Conservation (phyloP, 768 basidiomycete genomes). For the Mycena galopus region DNA sequence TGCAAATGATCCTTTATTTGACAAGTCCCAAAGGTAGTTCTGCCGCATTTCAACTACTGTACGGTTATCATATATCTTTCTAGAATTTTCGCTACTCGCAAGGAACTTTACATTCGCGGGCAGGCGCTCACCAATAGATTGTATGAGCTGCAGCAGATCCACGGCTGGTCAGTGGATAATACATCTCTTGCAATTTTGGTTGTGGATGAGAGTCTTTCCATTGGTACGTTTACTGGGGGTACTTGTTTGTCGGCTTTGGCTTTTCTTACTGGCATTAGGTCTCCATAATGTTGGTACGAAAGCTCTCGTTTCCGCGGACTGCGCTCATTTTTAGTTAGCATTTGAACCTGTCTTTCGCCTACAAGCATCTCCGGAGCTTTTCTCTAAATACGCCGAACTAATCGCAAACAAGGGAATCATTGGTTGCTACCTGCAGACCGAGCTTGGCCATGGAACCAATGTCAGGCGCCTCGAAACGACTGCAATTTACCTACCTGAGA, state of each 20-base stretch:
- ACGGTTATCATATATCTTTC: not conserved
- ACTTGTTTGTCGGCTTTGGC: not conserved
- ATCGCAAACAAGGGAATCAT: conserved; percentile 69
- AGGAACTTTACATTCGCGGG: conserved; percentile 68
- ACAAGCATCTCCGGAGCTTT: conserved; percentile 69
- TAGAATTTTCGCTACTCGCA: conserved; percentile 71
- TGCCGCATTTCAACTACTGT: not conserved
- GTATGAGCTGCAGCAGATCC: conserved; percentile 67
- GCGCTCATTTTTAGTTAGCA: conserved; percentile 46
- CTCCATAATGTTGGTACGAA: conserved; percentile 54
- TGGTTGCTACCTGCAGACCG: conserved; percentile 83
- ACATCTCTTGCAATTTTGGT: conserved; percentile 58
- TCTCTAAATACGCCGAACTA: conserved; percentile 65
- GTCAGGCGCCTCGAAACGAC: conserved; percentile 80
- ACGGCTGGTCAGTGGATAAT: conserved; percentile 67
- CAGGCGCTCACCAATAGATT: conserved; percentile 68
- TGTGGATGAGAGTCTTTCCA: conserved; percentile 67
- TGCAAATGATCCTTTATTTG: conserved; percentile 68
- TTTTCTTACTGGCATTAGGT: not conserved
- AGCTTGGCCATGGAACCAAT: conserved; percentile 84
- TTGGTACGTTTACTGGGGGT: conserved; percentile 53
- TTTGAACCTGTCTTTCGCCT: conserved; percentile 78
- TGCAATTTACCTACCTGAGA: conserved; percentile 77
- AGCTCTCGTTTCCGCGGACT: conserved; percentile 5
- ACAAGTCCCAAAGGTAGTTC: conserved; percentile 66